Conservation (phyloP, 495 filamentous ascomycete genomes). For the Geopyxis carbonaria region DNA sequence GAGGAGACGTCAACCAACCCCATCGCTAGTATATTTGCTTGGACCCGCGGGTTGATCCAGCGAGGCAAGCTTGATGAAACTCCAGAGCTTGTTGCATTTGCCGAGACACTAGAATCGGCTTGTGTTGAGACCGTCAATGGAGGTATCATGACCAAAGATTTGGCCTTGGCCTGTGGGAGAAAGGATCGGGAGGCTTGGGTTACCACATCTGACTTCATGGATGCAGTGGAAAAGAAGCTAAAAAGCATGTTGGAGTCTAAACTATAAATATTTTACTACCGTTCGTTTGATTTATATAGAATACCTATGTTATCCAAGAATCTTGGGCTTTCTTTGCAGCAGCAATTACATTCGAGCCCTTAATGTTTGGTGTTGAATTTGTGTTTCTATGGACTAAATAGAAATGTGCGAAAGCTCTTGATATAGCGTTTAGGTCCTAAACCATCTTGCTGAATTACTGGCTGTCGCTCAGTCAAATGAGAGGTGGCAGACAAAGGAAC, state of each 20-base stretch:
- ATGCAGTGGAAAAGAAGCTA: conserved; percentile 73
- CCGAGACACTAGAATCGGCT: conserved; percentile 81
- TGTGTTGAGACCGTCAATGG: conserved; percentile 90
- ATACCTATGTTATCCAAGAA: too few species aligned
- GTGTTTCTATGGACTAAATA: too few species aligned
- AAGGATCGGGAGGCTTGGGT: conserved; percentile 67
- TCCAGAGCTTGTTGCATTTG: conserved; percentile 73
- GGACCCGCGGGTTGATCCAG: conserved; percentile 89
- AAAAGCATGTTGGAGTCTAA: conserved; percentile 30
- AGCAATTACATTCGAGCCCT: too few species aligned
- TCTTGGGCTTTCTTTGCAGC: too few species aligned
- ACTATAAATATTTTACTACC: too few species aligned
- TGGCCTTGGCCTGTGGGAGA: conserved; percentile 80
- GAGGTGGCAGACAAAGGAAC: too few species aligned
- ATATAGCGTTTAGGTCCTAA: too few species aligned
- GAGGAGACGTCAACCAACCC: conserved; percentile 95
- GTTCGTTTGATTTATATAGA: too few species aligned
- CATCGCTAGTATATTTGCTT: conserved; percentile 96
- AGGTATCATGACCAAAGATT: conserved; percentile 96
- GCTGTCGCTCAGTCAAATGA: too few species aligned
- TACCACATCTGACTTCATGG: conserved; percentile 73
- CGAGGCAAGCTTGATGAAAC: conserved; percentile 79
- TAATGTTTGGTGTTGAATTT: too few species aligned
- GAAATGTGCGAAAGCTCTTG: too few species aligned
- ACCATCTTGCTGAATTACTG: too few species aligned